phyloP scores from a whole-genome alignment of 2,329 filamentous ascomycete genomes.

The Rutstroemia sp. region DNA sequence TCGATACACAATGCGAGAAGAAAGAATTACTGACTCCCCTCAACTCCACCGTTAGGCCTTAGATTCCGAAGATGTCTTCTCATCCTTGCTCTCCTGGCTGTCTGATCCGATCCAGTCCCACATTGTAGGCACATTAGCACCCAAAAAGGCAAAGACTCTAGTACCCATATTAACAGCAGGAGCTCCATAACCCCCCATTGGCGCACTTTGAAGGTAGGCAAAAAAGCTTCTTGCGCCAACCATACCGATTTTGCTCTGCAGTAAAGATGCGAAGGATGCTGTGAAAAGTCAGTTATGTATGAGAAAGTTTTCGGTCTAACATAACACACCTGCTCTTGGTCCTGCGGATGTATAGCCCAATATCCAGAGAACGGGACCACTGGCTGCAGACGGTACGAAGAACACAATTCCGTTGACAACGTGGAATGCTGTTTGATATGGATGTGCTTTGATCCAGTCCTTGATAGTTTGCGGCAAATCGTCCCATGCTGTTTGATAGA shows the following conservation, averaged over 20 bases:
- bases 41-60: too few species aligned
- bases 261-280: background rate
- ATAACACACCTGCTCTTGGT: background rate
- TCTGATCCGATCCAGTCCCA: too few species aligned
- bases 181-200: constrained; percentile 2
- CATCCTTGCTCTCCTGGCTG: too few species aligned
- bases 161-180: background rate
- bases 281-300: background rate
- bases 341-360: background rate
- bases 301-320: background rate
- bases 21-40: too few species aligned
- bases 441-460: background rate
- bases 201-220: background rate
- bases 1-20: too few species aligned
- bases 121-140: too few species aligned
- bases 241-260: background rate
- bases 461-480: background rate
- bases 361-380: background rate
- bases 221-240: background rate
- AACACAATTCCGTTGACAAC: background rate
- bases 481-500: background rate
- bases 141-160: background rate
- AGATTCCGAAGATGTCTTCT: too few species aligned
- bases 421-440: background rate
- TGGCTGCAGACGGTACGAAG: background rate